Percentiles rank a stretch among this genome's conserved stretches.
These are phyloP conservation scores for Penicillium sp. DNA, from an alignment of 2,329 filamentous ascomycete species.

Conservation along the genomic window DNA sequence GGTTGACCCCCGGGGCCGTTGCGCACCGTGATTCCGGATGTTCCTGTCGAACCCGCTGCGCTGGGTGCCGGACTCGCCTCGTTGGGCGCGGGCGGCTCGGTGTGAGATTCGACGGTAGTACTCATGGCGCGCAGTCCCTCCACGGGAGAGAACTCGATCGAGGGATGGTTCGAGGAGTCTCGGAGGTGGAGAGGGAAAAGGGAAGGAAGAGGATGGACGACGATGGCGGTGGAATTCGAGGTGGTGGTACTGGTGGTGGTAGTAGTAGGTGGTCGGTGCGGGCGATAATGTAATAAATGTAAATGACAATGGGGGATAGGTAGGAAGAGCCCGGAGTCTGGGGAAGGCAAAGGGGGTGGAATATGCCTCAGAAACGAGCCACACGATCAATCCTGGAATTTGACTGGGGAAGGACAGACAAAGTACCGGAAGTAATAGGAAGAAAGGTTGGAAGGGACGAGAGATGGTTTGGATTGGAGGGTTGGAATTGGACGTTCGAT, in stretches of 20 bases:
- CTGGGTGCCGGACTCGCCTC: constrained; percentile 42
- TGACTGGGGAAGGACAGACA: constrained; percentile 2
- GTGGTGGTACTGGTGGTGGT: constrained; percentile 7
- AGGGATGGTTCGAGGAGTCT: constrained; percentile 14
- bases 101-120: constrained; percentile 38
- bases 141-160: constrained; percentile 8
- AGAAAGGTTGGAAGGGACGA: not conserved
- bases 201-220: not conserved
- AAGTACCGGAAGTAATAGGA: constrained; percentile 6
- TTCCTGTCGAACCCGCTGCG: constrained; percentile 44
- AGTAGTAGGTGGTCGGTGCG: constrained; percentile 2
- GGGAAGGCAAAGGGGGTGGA: not conserved
- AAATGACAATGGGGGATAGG: not conserved
- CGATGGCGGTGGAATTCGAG: constrained; percentile 7
- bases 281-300: constrained; percentile 9
- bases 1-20: constrained; percentile 48
- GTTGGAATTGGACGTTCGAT: not conserved
- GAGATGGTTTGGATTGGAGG: not conserved
- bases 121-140: constrained; percentile 42
- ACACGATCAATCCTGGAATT: not conserved
- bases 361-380: constrained; percentile 5
- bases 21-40: constrained; percentile 44
- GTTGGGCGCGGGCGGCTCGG: constrained; percentile 33
- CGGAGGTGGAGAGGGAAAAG: not conserved
- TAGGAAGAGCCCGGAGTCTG: constrained; percentile 9